Evolutionary conservation across 2,329 filamentous ascomycete species (phyloP).

Genomic region (Emmonsia crescens): DNA sequence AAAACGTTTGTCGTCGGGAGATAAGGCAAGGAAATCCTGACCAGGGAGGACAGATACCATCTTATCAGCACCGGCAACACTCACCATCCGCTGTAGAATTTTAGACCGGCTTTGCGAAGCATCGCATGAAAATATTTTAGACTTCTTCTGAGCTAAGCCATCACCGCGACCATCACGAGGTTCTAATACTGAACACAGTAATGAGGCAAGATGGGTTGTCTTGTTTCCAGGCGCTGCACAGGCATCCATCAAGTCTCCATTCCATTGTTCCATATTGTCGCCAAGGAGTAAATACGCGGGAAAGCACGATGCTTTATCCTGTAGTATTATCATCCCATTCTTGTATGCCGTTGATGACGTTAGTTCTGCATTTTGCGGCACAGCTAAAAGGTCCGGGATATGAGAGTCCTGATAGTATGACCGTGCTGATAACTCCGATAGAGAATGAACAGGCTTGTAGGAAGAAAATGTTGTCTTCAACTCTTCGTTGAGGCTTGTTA

Average conservation of each 20-base stretch:
- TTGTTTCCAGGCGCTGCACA: slow-evolving; percentile 96
- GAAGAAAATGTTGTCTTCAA: slow-evolving; percentile 61
- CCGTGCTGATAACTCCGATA: slow-evolving; percentile 49
- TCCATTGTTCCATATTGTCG: slow-evolving; percentile 33
- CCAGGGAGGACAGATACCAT: slow-evolving; percentile 59
- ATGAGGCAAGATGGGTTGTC: slow-evolving; percentile 81
- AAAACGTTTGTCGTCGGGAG: slow-evolving; percentile 54
- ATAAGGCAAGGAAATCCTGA: slow-evolving; percentile 70
- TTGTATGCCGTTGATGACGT: slow-evolving; percentile 63
- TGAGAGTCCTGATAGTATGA: slow-evolving; percentile 64
- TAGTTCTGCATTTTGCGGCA: slow-evolving; percentile 62
- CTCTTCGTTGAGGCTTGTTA: slow-evolving; percentile 59
- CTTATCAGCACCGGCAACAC: slow-evolving; percentile 57
- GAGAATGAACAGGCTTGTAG: slow-evolving; percentile 46
- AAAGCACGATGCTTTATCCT: slow-evolving; percentile 96
- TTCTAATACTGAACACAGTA: slow-evolving; percentile 37
- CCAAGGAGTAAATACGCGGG: slow-evolving; percentile 74
- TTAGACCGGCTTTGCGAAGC: slow-evolving; percentile 47
- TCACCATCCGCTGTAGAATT: slow-evolving; percentile 76
- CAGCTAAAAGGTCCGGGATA: slow-evolving; percentile 71
- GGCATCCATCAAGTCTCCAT: slow-evolving; percentile 73
- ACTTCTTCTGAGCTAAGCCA: slow-evolving; percentile 17
- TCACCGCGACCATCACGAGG: slow-evolving; percentile 19
- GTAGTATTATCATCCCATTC: slow-evolving; percentile 70
- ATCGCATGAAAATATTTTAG: slow-evolving; percentile 43